phyloP scores from a whole-genome alignment of 345 rosid genomes.

The Crucihimalaya himalaica region DNA sequence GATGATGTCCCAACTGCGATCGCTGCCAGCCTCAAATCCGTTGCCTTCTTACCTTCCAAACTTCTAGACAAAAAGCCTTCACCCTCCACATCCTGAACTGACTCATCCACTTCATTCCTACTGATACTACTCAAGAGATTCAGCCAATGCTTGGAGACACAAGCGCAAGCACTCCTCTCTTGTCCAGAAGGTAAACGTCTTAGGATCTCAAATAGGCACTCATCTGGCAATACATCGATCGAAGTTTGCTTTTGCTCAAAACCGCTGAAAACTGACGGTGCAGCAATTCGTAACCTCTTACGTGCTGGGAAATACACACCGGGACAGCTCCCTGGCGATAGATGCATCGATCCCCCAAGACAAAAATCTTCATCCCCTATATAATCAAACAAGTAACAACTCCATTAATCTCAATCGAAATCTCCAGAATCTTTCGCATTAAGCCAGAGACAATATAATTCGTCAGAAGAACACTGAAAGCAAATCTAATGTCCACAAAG shows the following conservation, averaged over 20 bases:
- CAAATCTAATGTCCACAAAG: neutral
- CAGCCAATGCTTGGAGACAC: conserved; percentile 94
- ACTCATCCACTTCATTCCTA: conserved; percentile 50
- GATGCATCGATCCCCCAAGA: conserved; percentile 63
- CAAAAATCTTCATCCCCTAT: conserved; percentile 76
- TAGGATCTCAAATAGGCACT: conserved; percentile 88
- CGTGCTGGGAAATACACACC: conserved; percentile 69
- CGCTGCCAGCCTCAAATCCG: conserved; percentile 83
- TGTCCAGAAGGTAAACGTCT: conserved; percentile 71
- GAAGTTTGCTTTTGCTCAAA: conserved; percentile 64
- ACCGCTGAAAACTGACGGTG: conserved; percentile 60
- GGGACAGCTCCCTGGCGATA: conserved; percentile 70
- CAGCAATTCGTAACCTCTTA: conserved; percentile 77
- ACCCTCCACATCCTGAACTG: conserved; percentile 46
- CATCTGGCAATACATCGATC: conserved; percentile 84
- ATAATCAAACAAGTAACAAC: conserved; percentile 7
- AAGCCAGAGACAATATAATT: neutral
- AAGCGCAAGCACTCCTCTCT: conserved; percentile 81
- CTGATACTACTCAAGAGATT: conserved; percentile 66
- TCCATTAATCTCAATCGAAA: conserved; percentile 3
- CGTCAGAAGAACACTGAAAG: neutral
- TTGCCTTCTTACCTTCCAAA: conserved; percentile 87
- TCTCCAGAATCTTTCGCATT: neutral
- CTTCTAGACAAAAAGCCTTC: conserved; percentile 75
- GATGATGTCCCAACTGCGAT: conserved; percentile 82